Percentiles rank a stretch among this genome's conserved stretches.
Evolutionary conservation across 257 asterid species (phyloP).

Genomic region (Ophiorrhiza pumila): DNA sequence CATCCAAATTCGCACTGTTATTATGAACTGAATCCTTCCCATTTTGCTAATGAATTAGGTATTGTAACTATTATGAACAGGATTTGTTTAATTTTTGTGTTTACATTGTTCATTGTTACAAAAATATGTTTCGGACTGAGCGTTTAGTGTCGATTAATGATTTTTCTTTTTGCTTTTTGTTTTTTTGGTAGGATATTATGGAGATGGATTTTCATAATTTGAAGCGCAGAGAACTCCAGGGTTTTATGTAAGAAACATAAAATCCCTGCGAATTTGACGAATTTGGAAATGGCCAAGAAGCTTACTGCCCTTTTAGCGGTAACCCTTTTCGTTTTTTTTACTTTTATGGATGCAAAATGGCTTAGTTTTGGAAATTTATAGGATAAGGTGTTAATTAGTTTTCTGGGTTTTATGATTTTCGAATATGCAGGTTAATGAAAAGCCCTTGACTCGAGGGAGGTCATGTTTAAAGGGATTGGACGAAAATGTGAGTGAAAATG

Average conservation of each 20-base stretch:
- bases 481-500: slow-evolving; percentile 29
- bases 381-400: not conserved
- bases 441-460: slow-evolving; percentile 22
- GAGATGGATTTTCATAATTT: slow-evolving; percentile 54
- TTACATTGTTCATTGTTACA: no score
- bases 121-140: not conserved
- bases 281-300: slow-evolving; percentile 50
- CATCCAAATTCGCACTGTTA: no score
- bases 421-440: slow-evolving; percentile 18
- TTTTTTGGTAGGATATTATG: not conserved
- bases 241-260: slow-evolving; percentile 55
- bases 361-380: not conserved
- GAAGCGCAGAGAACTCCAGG: slow-evolving; percentile 63
- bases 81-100: not conserved
- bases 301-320: slow-evolving; percentile 51
- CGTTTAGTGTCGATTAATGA: not conserved
- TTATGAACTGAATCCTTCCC: not conserved
- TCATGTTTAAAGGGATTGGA: slow-evolving; percentile 25
- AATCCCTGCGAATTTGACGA: slow-evolving; percentile 64
- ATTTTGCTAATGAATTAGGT: no score
- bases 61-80: not conserved
- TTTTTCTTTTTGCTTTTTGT: not conserved
- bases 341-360: not conserved
- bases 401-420: no score
- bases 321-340: not conserved